phyloP scores from a whole-genome alignment of 306 rosid genomes.

The Erythrophleum fordii region DNA sequence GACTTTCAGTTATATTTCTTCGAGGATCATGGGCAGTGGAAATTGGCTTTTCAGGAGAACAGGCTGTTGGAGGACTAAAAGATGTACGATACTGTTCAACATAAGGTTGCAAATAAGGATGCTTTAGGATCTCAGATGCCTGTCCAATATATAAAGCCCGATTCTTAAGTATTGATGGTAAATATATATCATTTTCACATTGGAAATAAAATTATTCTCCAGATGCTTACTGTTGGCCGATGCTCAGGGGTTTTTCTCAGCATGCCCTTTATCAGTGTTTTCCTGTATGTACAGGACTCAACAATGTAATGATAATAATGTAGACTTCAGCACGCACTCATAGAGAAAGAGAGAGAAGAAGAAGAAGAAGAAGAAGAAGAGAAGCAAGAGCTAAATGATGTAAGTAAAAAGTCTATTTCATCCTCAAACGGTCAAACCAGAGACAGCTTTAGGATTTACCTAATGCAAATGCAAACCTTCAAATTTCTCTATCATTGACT shows the following conservation, averaged over 20 bases:
- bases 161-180: constrained; percentile 24
- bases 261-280: constrained; percentile 97
- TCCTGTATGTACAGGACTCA: constrained; percentile 58
- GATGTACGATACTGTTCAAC: constrained; percentile 82
- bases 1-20: constrained; percentile 87
- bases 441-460: constrained; percentile 13
- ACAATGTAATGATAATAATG: constrained; percentile 2
- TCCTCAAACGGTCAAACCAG: not conserved
- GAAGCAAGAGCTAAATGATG: not conserved
- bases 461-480: constrained; percentile 24
- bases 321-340: constrained; percentile 31
- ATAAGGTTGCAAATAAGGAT: constrained; percentile 93
- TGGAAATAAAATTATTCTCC: constrained; percentile 21
- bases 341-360: not conserved
- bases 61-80: constrained; percentile 56
- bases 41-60: constrained; percentile 69
- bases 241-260: constrained; percentile 96
- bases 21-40: constrained; percentile 51
- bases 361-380: too few relatives aligned
- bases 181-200: constrained; percentile 28
- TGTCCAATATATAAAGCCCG: constrained; percentile 47
- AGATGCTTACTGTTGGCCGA: constrained; percentile 82
- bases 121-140: constrained; percentile 96
- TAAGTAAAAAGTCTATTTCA: constrained; percentile 20
- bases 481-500: constrained; percentile 1